A percentile compares a stretch with the other conserved stretches of the same genome.
Conservation (phyloP, 495 filamentous ascomycete species). For the Penicillium cataractarum region DNA sequence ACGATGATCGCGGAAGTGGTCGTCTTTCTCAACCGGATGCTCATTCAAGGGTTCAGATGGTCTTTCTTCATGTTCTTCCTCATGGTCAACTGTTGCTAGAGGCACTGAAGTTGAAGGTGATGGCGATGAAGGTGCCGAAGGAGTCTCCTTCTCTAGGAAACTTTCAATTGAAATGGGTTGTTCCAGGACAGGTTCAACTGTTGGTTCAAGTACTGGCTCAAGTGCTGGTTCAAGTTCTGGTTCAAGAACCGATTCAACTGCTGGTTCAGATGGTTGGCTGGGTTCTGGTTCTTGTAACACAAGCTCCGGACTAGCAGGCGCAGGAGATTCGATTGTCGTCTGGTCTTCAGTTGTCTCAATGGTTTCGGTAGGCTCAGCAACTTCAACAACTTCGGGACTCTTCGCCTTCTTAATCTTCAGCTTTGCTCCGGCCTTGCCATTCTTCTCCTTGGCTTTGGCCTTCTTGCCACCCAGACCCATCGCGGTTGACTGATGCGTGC, state of each 20-base stretch:
- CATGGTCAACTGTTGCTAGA: conserved; percentile 23
- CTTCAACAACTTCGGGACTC: conserved; percentile 38
- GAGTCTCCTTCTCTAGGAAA: conserved; percentile 17
- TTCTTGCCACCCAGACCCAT: conserved; percentile 45
- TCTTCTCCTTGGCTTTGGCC: conserved; percentile 40
- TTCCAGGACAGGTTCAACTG: conserved; percentile 28
- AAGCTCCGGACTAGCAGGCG: conserved; percentile 30
- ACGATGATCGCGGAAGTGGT: conserved; percentile 17
- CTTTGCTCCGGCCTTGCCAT: conserved; percentile 38
- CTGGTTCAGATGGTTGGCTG: conserved; percentile 23
- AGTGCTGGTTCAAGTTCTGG: conserved; percentile 28
- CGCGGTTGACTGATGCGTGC: conserved; percentile 39
- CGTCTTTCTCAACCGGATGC: conserved; percentile 22
- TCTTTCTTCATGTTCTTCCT: conserved; percentile 25
- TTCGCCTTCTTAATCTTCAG: conserved; percentile 49
- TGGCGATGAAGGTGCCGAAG: conserved; percentile 1
- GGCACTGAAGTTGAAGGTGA: neutral
- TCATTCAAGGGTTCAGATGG: conserved; percentile 23
- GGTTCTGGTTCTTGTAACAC: conserved; percentile 29
- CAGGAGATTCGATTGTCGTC: conserved; percentile 32
- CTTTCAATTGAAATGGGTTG: conserved; percentile 27
- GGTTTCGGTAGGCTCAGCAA: conserved; percentile 31
- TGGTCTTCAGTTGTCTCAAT: conserved; percentile 29
- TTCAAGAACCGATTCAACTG: conserved; percentile 28
- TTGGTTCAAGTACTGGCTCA: conserved; percentile 22